Percentiles rank a stretch among this genome's conserved stretches.
These are phyloP conservation scores for Fraxinus angustifolia DNA, from an alignment of 305 asterid species.

Conservation along the genomic window DNA sequence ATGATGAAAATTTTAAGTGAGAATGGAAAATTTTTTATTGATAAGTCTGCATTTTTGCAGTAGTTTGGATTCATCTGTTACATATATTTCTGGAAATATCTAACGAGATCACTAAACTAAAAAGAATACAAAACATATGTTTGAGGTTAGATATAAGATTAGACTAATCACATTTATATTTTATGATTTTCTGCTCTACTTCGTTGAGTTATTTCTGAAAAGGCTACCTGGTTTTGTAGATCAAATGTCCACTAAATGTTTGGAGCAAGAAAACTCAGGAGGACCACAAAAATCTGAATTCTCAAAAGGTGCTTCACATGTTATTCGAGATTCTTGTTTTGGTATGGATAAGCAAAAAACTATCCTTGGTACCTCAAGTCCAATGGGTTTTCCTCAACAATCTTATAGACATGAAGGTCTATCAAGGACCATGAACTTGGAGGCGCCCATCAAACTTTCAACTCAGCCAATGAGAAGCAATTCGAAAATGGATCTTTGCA, in stretches of 20 bases:
- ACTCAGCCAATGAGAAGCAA: slow-evolving; percentile 13
- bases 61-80: not conserved
- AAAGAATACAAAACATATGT: not conserved
- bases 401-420: not conserved
- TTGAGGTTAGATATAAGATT: not conserved
- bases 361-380: not conserved
- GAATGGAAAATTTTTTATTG: not conserved
- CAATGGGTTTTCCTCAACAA: not conserved
- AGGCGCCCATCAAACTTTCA: slow-evolving; percentile 5
- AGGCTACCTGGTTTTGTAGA: not conserved
- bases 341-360: not conserved
- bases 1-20: not conserved
- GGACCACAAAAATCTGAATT: not conserved
- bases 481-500: slow-evolving; percentile 33
- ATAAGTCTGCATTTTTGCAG: not conserved
- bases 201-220: not conserved
- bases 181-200: not conserved
- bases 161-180: not conserved
- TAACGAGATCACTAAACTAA: not conserved
- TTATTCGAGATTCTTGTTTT: not conserved
- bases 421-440: slow-evolving; percentile 19
- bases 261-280: not conserved
- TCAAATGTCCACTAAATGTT: not conserved
- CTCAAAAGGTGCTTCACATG: not conserved
- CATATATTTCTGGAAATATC: not conserved